Conservation (phyloP, 768 basidiomycete species). For the Lactifluus volemus region DNA sequence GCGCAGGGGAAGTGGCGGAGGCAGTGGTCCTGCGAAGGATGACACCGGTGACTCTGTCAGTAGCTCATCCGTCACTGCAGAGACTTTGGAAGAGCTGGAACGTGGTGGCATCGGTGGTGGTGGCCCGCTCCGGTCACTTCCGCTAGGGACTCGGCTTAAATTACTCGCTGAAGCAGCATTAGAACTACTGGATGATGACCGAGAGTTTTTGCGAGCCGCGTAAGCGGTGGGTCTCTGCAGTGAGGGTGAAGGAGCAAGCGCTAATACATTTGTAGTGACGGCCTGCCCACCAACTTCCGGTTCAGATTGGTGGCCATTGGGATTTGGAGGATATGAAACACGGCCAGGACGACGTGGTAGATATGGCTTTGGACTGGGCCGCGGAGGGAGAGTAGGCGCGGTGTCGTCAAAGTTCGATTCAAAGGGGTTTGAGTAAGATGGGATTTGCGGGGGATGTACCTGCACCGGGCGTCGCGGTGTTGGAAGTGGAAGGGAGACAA, state of each 20-base stretch:
- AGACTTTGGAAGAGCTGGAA: not conserved
- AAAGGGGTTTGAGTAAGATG: slow-evolving; percentile 2
- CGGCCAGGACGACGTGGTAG: slow-evolving; percentile 9
- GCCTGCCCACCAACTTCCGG: not conserved
- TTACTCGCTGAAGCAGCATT: not conserved
- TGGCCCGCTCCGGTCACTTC: slow-evolving; percentile 3
- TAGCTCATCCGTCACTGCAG: not conserved
- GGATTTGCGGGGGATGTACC: not conserved
- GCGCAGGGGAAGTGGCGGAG: slow-evolving; percentile 9
- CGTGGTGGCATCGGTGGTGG: slow-evolving; percentile 8
- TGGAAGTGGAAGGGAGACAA: not conserved
- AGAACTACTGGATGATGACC: not conserved
- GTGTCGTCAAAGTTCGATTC: not conserved
- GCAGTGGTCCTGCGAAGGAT: not conserved
- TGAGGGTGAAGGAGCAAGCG: not conserved
- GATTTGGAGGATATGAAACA: slow-evolving; percentile 6
- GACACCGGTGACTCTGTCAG: slow-evolving; percentile 7
- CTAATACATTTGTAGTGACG: not conserved
- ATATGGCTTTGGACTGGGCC: not conserved
- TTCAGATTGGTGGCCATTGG: not conserved
- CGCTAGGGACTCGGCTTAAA: not conserved
- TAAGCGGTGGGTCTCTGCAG: not conserved
- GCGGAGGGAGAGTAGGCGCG: not conserved
- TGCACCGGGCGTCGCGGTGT: not conserved
- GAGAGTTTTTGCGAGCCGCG: not conserved